Base-by-base conservation (phyloP, 2,329 filamentous ascomycete species). In the Akanthomyces lecanii region DNA sequence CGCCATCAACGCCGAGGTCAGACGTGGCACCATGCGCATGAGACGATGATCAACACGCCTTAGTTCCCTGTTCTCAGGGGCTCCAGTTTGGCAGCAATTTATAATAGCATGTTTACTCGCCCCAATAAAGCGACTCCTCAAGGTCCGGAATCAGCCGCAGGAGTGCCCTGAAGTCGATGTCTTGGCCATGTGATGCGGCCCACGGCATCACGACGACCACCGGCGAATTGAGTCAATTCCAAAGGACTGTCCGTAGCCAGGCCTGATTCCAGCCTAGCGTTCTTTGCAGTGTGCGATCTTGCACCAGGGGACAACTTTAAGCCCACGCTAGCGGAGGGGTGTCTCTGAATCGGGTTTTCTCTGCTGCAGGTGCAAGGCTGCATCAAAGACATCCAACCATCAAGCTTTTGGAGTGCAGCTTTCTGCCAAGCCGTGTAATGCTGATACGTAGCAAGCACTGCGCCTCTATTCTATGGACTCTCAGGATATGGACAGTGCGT, bases 231-330 rank as follows among this genome's bases (percentile, higher is more conserved):
- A 36, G 18, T 5, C 36, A 38, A 18, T 45, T 44, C 21, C 16
- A n/a, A 36, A 38, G 10, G 23, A 40, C 30, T 40, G 42, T 25
- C 23, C 51, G 23, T 23, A 54, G 48, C 40, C 38, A 42, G 21
- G 21, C 28, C 51, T 48, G 7, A 47, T 61, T 61, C 12, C 30
- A 61, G 51, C 28, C 25, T 63, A 58, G 61, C 54, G 47, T 47
- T 12, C 30, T 36, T 11, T 36, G 8, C 36, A 40, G 28, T 55
- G 44, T 28, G 47, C 53, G 54, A 63, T 63, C 61, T 56, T 58
- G 53, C 38, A 14, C 36, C 54, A 58, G 38, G 25, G 18, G 38
- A 54, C 30, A 47, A 44, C 25, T 21, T 52, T 23, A 38, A 47
- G 59, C 21, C 50, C 3, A 28, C n/a, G 28, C 33, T 40, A 23